A percentile compares a stretch with the other conserved stretches of the same genome.
phyloP scores from a whole-genome alignment of 495 filamentous ascomycete species.

The Penicillium crystallinum region DNA sequence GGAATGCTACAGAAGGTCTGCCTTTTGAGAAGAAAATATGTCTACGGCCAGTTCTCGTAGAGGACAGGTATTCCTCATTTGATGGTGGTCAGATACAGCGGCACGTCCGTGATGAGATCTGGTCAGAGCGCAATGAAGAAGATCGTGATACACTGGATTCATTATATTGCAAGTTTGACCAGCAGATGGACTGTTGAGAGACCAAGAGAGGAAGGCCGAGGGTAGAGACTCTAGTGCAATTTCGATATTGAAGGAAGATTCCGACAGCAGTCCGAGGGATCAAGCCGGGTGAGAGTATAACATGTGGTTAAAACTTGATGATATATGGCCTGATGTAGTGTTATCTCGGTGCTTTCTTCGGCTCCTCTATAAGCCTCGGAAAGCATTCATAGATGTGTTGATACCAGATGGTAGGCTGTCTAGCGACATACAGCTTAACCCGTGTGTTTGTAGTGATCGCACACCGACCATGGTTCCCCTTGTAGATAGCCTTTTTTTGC shows the following conservation, averaged over 20 bases:
- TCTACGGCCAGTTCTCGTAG: background rate
- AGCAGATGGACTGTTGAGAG: background rate
- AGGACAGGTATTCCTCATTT: conserved; percentile 2
- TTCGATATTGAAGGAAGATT: background rate
- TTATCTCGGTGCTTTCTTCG: too few species aligned
- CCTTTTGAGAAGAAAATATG: conserved; percentile 14
- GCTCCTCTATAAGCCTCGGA: too few species aligned
- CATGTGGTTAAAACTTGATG: too few species aligned
- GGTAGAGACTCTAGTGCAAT: background rate
- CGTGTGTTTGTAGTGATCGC: too few species aligned
- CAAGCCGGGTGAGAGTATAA: too few species aligned
- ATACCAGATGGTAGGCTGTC: too few species aligned
- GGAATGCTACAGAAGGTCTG: background rate
- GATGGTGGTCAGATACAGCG: background rate
- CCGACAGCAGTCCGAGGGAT: too few species aligned
- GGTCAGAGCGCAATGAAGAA: conserved; percentile 1
- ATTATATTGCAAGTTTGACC: background rate
- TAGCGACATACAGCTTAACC: too few species aligned
- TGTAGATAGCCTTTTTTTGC: too few species aligned
- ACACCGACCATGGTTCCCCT: too few species aligned
- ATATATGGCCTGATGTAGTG: too few species aligned
- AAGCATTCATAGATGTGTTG: too few species aligned
- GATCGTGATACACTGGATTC: conserved; percentile 2
- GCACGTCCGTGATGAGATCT: background rate
- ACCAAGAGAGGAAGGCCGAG: background rate